These are phyloP conservation scores for Coleophoma crateriformis DNA, from an alignment of 2,329 filamentous ascomycete genomes.

Conservation along the genomic window DNA sequence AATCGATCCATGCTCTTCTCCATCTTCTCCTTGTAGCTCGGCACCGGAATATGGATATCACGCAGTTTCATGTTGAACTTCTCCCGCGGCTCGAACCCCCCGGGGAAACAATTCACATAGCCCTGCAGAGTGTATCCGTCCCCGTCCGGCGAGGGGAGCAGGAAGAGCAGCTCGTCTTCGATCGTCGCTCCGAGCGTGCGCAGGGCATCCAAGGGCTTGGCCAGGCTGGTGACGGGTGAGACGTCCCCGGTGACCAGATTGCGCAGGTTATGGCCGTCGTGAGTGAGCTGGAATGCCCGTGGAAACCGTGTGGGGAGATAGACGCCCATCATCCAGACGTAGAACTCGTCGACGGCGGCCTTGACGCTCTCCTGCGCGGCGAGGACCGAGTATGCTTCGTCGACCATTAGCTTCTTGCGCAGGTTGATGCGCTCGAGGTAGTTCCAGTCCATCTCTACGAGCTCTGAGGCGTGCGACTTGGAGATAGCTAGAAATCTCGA, in stretches of 20 bases:
- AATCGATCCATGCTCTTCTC: slow-evolving; percentile 57
- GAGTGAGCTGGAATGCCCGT: slow-evolving; percentile 34
- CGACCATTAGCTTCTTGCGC: slow-evolving; percentile 39
- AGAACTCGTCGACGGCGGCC: slow-evolving; percentile 48
- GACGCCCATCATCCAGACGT: slow-evolving; percentile 43
- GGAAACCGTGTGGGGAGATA: slow-evolving; percentile 55
- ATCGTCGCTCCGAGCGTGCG: slow-evolving; percentile 43
- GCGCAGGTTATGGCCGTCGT: slow-evolving; percentile 27
- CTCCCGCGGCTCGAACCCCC: slow-evolving; percentile 47
- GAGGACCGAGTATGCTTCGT: slow-evolving; percentile 34
- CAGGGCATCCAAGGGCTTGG: slow-evolving; percentile 34
- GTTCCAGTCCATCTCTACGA: slow-evolving; percentile 55
- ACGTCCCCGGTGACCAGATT: slow-evolving; percentile 41
- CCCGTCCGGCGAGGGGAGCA: slow-evolving; percentile 38
- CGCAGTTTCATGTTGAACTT: slow-evolving; percentile 47
- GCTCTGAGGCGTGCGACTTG: slow-evolving; percentile 42
- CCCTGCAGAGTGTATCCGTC: slow-evolving; percentile 46
- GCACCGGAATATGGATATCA: slow-evolving; percentile 53
- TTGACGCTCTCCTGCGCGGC: slow-evolving; percentile 30
- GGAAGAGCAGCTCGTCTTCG: slow-evolving; percentile 55
- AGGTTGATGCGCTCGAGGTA: slow-evolving; percentile 46
- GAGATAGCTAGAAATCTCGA: slow-evolving; percentile 39
- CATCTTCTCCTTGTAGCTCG: slow-evolving; percentile 49
- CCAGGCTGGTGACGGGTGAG: slow-evolving; percentile 27
- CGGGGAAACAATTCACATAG: slow-evolving; percentile 50